Evolutionary conservation across 2,329 filamentous ascomycete genomes (phyloP), one percentile per base, ranked within the genome.

Genomic region (Epicoccum sorghinum): DNA sequence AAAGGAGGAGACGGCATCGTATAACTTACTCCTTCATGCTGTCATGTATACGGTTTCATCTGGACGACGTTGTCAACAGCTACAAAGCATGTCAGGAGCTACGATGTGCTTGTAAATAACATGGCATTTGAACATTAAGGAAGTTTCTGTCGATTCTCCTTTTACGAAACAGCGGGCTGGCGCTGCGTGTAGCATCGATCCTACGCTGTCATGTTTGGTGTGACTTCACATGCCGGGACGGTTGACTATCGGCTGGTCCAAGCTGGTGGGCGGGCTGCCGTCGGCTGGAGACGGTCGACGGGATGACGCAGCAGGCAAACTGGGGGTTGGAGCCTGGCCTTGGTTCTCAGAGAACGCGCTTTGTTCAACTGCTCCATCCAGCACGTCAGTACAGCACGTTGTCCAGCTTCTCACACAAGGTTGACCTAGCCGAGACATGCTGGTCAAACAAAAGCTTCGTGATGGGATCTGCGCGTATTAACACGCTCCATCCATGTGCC

Each of bases 401-500:
- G 43, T 38, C 4, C 22, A 13, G 24, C 29, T 40, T 12, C 44
- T 29, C 22, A 45, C 32, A 33, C 40, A 45, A 45, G 40, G 30
- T 36, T 37, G 18, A 38, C 37, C 32, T 29, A 50, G 30, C 36
- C 7, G 52, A 46, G 46, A 42, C 29, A 41, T 36, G 52, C 24
- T 30, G 37, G 30, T 36, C 37, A 32, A 36, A 55, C 37, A 22
- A 29, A 29, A 43, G 39, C 41, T 30, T 38, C 23, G 13, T 46
- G 46, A 32, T 45, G 36, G 7, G 67, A 71, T 71, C 64, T 65
- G 64, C 66, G 59, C 56, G n/a, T 30, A 40, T 36, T 52, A 42
- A 59, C 52, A 50, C 55, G 55, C 55, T 46, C 50, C 47, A 24
- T 51, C 53, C 48, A 48, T 50, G 55, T 52, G 52, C 46, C 9